These are phyloP conservation scores for Ascoidea rubescens DNA, from an alignment of 805 yeast species.

Conservation along the genomic window DNA sequence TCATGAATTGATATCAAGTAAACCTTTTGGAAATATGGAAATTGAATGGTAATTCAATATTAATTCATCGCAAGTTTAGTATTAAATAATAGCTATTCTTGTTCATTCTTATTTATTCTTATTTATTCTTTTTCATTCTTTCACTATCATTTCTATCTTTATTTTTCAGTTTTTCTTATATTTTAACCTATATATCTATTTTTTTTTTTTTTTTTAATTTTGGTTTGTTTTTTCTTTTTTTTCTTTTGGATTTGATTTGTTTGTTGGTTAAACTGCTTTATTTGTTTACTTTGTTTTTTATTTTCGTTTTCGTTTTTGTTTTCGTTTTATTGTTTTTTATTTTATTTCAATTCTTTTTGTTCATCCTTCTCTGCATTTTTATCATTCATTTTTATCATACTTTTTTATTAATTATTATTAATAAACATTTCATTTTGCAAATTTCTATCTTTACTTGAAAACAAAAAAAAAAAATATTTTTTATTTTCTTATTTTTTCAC, in stretches of 20 bases:
- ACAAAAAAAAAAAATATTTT: too few relatives aligned
- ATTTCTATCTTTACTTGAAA: too few relatives aligned
- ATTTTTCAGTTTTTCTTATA: background rate
- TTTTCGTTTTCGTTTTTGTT: background rate
- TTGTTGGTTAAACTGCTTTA: background rate
- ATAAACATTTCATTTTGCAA: too few relatives aligned
- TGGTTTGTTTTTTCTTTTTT: background rate
- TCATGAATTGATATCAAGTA: conserved; percentile 27
- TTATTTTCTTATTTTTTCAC: too few relatives aligned
- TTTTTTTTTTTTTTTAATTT: background rate
- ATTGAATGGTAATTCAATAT: conserved; percentile 26
- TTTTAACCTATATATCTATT: background rate
- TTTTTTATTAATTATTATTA: too few relatives aligned
- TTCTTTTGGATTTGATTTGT: background rate
- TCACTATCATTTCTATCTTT: background rate
- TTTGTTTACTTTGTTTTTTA: background rate
- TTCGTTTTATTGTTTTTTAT: background rate
- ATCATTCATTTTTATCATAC: background rate
- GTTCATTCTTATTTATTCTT: too few relatives aligned
- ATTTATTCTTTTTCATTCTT: too few relatives aligned
- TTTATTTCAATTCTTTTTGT: background rate
- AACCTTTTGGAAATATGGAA: conserved; percentile 35
- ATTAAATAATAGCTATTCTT: too few relatives aligned
- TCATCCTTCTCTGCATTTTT: background rate
- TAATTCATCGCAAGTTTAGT: too few relatives aligned